phyloP scores from a whole-genome alignment of 2,329 filamentous ascomycete genomes.

The Arthrobotrys sinensis region DNA sequence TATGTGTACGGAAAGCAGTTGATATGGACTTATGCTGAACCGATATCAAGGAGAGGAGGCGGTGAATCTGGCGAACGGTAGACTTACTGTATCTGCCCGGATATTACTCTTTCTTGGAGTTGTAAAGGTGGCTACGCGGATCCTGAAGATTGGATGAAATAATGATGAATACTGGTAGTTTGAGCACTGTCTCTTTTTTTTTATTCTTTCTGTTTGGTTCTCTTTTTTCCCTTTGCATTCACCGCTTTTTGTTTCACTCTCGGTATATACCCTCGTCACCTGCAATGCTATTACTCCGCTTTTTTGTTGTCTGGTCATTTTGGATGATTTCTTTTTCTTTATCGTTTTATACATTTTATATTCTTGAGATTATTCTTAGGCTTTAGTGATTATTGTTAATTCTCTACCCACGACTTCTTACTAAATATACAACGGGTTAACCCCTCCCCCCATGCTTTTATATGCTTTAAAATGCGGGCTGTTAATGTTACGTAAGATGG shows the following conservation, averaged over 20 bases:
- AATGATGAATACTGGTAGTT: slow-evolving; percentile 31
- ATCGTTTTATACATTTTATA: slow-evolving; percentile 4
- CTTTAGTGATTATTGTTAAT: slow-evolving; percentile 34
- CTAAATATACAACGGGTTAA: neutral
- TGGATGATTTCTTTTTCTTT: slow-evolving; percentile 9
- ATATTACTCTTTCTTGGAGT: slow-evolving; percentile 31
- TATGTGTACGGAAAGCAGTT: neutral
- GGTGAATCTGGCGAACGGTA: neutral
- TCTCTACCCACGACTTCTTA: too few species aligned
- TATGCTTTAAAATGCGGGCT: neutral
- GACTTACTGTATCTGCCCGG: slow-evolving; percentile 8
- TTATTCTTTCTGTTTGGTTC: neutral
- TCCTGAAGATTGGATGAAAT: slow-evolving; percentile 30
- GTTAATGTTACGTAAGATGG: slow-evolving; percentile 1
- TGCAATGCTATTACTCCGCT: slow-evolving; percentile 1
- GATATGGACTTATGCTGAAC: neutral
- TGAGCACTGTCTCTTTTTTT: slow-evolving; percentile 8
- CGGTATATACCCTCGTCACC: slow-evolving; percentile 24
- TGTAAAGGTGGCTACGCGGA: slow-evolving; percentile 37
- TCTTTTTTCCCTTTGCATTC: slow-evolving; percentile 10
- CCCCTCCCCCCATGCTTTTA: neutral
- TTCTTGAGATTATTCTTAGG: slow-evolving; percentile 11
- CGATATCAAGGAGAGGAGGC: neutral
- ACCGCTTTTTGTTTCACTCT: slow-evolving; percentile 3
- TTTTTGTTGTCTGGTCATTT: neutral